Evolutionary conservation across 495 filamentous ascomycete species (phyloP).

Genomic region (Chaetomium fimeti): DNA sequence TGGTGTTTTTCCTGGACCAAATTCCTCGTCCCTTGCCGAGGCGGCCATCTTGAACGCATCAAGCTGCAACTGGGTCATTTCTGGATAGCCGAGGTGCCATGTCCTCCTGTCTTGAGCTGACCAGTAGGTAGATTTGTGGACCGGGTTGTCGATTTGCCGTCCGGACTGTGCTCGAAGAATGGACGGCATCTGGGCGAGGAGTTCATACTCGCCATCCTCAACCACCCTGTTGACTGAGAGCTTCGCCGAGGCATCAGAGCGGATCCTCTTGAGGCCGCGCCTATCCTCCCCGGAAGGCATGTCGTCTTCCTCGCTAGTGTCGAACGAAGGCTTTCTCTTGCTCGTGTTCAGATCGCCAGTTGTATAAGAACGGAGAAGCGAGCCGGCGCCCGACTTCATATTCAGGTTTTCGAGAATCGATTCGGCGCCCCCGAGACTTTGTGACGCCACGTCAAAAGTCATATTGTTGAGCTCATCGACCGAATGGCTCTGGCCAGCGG

Average conservation of each 20-base stretch:
- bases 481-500: slow-evolving; percentile 31
- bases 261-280: slow-evolving; percentile 48
- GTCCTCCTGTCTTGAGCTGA: slow-evolving; percentile 46
- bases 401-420: slow-evolving; percentile 45
- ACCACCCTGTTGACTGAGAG: slow-evolving; percentile 13
- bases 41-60: slow-evolving; percentile 46
- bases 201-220: slow-evolving; percentile 36
- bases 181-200: slow-evolving; percentile 42
- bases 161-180: slow-evolving; percentile 36
- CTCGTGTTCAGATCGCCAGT: slow-evolving; percentile 40
- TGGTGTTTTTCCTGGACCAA: slow-evolving; percentile 42
- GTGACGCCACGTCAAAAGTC: slow-evolving; percentile 39
- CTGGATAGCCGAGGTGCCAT: slow-evolving; percentile 54
- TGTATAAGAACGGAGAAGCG: slow-evolving; percentile 25
- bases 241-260: slow-evolving; percentile 37
- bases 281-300: slow-evolving; percentile 24
- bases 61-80: slow-evolving; percentile 53
- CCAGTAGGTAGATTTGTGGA: slow-evolving; percentile 53
- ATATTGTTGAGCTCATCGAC: slow-evolving; percentile 41
- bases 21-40: slow-evolving; percentile 44
- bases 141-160: slow-evolving; percentile 50
- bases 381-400: slow-evolving; percentile 40
- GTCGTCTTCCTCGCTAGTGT: slow-evolving; percentile 41
- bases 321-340: slow-evolving; percentile 46
- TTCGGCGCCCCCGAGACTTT: slow-evolving; percentile 47